phyloP scores from a whole-genome alignment of 2,329 filamentous ascomycete genomes.

The Trichoderma atrobrunneum region DNA sequence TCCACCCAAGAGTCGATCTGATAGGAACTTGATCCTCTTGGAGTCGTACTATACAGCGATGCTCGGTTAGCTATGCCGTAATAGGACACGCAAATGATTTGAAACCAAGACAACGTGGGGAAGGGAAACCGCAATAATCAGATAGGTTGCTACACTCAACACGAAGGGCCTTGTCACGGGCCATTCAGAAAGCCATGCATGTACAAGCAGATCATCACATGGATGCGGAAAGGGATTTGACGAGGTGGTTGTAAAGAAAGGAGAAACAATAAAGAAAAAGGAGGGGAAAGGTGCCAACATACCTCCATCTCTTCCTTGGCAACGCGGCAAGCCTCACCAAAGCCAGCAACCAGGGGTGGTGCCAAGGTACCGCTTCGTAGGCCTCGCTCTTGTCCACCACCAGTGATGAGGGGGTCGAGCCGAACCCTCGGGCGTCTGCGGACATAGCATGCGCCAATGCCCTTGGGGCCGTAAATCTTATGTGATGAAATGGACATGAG shows the following conservation, averaged over 20 bases:
- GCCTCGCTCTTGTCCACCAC: constrained; percentile 93
- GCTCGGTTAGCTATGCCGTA: constrained; percentile 9
- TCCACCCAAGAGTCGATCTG: constrained; percentile 77
- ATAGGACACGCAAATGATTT: neutral
- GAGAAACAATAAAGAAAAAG: constrained; percentile 16
- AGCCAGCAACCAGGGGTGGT: constrained; percentile 83
- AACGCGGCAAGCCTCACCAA: constrained; percentile 92
- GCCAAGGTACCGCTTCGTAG: constrained; percentile 91
- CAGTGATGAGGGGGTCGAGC: constrained; percentile 92
- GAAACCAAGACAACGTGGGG: neutral
- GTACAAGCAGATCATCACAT: constrained; percentile 78
- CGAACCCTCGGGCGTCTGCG: constrained; percentile 88
- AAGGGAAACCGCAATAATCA: constrained; percentile 40
- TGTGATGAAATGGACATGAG: constrained; percentile 98
- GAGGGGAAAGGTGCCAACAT: constrained; percentile 43
- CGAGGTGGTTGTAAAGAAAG: neutral
- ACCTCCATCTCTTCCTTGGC: constrained; percentile 88
- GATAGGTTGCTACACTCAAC: constrained; percentile 67
- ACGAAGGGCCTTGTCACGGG: constrained; percentile 57
- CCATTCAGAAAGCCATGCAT: constrained; percentile 89
- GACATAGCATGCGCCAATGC: constrained; percentile 94
- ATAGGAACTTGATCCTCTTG: constrained; percentile 77
- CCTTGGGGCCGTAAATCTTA: constrained; percentile 98
- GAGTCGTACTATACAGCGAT: constrained; percentile 73
- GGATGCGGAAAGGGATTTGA: constrained; percentile 11